These are phyloP conservation scores for Saccharomycopsis amapae DNA, from an alignment of 805 yeast species.

Conservation along the genomic window DNA sequence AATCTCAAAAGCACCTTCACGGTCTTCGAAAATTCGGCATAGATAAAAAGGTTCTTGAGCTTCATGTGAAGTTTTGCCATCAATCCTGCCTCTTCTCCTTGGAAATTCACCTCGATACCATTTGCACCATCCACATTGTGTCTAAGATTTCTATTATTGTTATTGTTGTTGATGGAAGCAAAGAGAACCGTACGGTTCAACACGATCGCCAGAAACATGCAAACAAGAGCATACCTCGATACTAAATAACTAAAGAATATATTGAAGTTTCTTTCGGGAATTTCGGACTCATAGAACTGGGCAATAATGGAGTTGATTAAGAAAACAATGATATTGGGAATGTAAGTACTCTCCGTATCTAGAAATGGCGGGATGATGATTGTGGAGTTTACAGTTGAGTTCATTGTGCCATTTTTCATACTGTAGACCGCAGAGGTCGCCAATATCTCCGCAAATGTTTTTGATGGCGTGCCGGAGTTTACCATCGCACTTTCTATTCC, in stretches of 20 bases:
- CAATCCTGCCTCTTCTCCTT: too few species aligned
- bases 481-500: too few species aligned
- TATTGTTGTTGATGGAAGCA: constrained; percentile 37
- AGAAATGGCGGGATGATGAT: too few species aligned
- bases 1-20: constrained; percentile 25
- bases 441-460: too few species aligned
- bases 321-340: constrained; percentile 2
- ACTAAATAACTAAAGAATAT: constrained; percentile 35
- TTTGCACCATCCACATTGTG: too few species aligned
- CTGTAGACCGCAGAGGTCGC: too few species aligned
- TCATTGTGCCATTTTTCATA: too few species aligned
- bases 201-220: constrained; percentile 51
- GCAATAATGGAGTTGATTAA: constrained; percentile 12
- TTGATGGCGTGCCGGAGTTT: too few species aligned
- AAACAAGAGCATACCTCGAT: constrained; percentile 43
- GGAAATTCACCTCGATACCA: too few species aligned
- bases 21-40: neutral
- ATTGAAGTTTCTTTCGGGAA: constrained; percentile 11
- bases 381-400: too few species aligned
- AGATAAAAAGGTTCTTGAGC: neutral
- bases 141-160: too few species aligned
- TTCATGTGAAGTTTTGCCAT: neutral
- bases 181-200: constrained; percentile 52
- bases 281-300: constrained; percentile 16
- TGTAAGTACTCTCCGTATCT: neutral